phyloP scores from a whole-genome alignment of 805 yeast genomes.

The Yamadazyma endophytica region DNA sequence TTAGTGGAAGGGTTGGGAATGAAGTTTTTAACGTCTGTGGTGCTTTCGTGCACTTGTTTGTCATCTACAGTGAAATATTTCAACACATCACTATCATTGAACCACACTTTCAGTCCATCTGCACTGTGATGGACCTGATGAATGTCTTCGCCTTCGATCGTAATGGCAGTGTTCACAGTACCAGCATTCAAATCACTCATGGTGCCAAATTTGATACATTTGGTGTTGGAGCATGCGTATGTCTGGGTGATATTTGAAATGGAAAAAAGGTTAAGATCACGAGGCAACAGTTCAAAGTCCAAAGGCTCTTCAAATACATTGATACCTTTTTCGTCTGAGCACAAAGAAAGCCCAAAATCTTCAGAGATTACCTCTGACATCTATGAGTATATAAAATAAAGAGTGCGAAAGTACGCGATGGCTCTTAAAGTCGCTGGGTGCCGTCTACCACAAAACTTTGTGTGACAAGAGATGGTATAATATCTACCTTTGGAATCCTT shows the following conservation, averaged over 20 bases:
- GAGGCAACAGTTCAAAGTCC: constrained; percentile 14
- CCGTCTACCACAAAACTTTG: too few relatives aligned
- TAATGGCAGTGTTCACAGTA: constrained; percentile 5
- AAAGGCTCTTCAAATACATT: constrained; percentile 19
- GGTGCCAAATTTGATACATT: constrained; percentile 21
- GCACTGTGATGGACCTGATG: constrained; percentile 22
- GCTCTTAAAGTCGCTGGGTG: too few relatives aligned
- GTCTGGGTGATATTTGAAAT: constrained; percentile 20
- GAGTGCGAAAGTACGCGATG: too few relatives aligned
- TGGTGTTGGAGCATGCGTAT: constrained; percentile 30
- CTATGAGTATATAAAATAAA: not conserved
- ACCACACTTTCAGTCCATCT: constrained; percentile 24
- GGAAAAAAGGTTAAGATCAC: constrained; percentile 22
- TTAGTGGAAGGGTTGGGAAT: too few relatives aligned
- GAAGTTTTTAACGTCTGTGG: too few relatives aligned
- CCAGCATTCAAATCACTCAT: constrained; percentile 15
- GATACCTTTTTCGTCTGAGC: constrained; percentile 21
- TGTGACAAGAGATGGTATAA: too few relatives aligned
- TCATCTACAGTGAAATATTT: too few relatives aligned
- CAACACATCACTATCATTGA: too few relatives aligned
- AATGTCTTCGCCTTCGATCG: constrained; percentile 5
- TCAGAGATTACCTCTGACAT: constrained; percentile 24
- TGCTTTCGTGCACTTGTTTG: too few relatives aligned
- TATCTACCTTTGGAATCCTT: too few relatives aligned
- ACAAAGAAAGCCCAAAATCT: constrained; percentile 34